These are phyloP conservation scores for Chlamydomonas incerta DNA, from an alignment of 139 green algal species.

Conservation along the genomic window DNA sequence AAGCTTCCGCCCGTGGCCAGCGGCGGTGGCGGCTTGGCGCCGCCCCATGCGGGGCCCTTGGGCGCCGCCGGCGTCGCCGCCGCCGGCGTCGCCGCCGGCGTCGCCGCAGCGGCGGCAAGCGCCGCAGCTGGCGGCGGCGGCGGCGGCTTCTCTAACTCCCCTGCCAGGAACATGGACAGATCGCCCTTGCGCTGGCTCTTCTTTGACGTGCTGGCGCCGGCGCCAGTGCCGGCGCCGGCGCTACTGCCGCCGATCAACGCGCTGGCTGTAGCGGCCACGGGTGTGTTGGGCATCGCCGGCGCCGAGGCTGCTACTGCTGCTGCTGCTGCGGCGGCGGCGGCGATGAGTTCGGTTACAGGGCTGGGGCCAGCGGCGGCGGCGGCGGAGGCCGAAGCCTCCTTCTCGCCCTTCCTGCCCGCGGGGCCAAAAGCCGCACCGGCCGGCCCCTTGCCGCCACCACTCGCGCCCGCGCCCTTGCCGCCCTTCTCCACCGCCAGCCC, in stretches of 20 bases:
- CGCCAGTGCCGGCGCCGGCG: background rate
- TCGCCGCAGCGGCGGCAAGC: too few relatives aligned
- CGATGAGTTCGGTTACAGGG: background rate
- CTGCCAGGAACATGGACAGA: constrained; percentile 81
- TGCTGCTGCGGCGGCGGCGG: too few relatives aligned
- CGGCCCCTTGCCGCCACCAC: too few relatives aligned
- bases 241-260: too few relatives aligned
- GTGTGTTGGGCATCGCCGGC: too few relatives aligned
- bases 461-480: background rate
- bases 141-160: constrained; percentile 58
- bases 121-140: background rate
- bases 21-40: background rate
- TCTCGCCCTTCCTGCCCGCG: too few relatives aligned
- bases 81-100: too few relatives aligned
- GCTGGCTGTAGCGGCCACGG: too few relatives aligned
- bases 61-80: background rate
- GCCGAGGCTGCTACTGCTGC: too few relatives aligned
- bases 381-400: background rate
- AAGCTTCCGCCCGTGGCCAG: background rate
- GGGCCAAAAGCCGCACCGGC: too few relatives aligned
- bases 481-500: background rate
- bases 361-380: background rate
- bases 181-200: constrained; percentile 61
- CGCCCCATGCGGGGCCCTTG: constrained; percentile 54
- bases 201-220: background rate